Percentiles rank a stretch among this genome's conserved stretches.
Conservation (phyloP, 1,284 basidiomycete species). For the Amylostereum chailletii region DNA sequence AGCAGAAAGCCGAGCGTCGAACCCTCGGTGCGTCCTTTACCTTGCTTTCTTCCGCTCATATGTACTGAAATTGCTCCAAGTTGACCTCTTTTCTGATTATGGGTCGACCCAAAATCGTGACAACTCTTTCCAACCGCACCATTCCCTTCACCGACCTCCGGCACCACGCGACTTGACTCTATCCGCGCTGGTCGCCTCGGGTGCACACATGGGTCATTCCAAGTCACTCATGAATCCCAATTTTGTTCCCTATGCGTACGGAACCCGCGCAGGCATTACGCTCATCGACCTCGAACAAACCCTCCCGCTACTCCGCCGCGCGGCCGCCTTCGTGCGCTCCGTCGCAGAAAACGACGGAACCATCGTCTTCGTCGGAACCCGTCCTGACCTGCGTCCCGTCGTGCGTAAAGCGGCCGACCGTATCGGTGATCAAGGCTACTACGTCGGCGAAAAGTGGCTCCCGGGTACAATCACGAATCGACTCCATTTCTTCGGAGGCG, state of each 20-base stretch:
- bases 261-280: slow-evolving; percentile 82
- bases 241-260: slow-evolving; percentile 92
- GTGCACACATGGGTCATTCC: slow-evolving; percentile 91
- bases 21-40: slow-evolving; percentile 37
- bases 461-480: slow-evolving; percentile 93
- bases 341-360: slow-evolving; percentile 79
- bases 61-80: slow-evolving; percentile 27
- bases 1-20: slow-evolving; percentile 44
- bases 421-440: slow-evolving; percentile 70
- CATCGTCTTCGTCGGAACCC: slow-evolving; percentile 87
- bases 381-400: slow-evolving; percentile 66
- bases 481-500: slow-evolving; percentile 65
- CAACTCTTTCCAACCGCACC: slow-evolving; percentile 68
- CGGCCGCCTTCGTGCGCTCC: slow-evolving; percentile 80
- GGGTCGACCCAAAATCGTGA: slow-evolving; percentile 73
- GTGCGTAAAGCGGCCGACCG: slow-evolving; percentile 79
- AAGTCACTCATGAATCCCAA: slow-evolving; percentile 78
- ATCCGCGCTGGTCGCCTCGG: slow-evolving; percentile 86
- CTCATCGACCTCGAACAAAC: slow-evolving; percentile 96
- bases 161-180: slow-evolving; percentile 63
- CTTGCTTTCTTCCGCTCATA: background rate
- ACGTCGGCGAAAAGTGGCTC: slow-evolving; percentile 86
- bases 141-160: slow-evolving; percentile 60
- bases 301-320: slow-evolving; percentile 83
- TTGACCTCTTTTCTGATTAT: slow-evolving; percentile 57